Conservation (phyloP, 768 basidiomycete genomes). For the Termitomyces heimii region DNA sequence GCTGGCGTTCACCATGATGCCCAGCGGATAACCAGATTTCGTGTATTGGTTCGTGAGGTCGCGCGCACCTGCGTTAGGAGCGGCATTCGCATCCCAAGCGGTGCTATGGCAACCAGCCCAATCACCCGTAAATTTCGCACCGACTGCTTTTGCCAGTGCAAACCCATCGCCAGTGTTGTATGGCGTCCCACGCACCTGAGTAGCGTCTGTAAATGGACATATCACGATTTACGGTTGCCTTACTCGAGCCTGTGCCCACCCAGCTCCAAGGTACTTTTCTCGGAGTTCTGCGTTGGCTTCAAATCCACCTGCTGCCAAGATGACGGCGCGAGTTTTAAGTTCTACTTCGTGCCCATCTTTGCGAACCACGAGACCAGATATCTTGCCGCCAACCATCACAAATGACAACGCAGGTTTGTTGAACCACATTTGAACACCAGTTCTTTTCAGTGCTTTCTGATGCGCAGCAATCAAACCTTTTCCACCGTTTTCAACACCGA, state of each 20-base stretch:
- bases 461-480: constrained; percentile 62
- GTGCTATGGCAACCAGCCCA: constrained; percentile 70
- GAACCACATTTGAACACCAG: constrained; percentile 54
- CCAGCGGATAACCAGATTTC: constrained; percentile 69
- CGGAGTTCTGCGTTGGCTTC: constrained; percentile 52
- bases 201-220: neutral
- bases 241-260: constrained; percentile 47
- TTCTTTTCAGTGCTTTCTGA: constrained; percentile 38
- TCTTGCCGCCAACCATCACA: constrained; percentile 27
- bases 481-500: constrained; percentile 58
- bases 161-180: constrained; percentile 68
- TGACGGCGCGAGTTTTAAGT: constrained; percentile 38
- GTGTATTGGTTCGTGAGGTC: constrained; percentile 64
- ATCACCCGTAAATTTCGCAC: constrained; percentile 57
- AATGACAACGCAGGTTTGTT: constrained; percentile 40
- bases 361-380: constrained; percentile 42
- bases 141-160: constrained; percentile 39
- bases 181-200: constrained; percentile 63
- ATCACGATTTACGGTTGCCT: constrained; percentile 25
- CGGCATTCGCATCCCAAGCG: constrained; percentile 63
- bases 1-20: constrained; percentile 57
- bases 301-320: constrained; percentile 64
- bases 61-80: constrained; percentile 44
- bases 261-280: constrained; percentile 46
- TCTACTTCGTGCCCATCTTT: constrained; percentile 27